A percentile compares a stretch with the other conserved stretches of the same genome.
phyloP scores from a whole-genome alignment of 129 eudicot genomes.

The sunflower (Helianthus annuus) region DNA sequence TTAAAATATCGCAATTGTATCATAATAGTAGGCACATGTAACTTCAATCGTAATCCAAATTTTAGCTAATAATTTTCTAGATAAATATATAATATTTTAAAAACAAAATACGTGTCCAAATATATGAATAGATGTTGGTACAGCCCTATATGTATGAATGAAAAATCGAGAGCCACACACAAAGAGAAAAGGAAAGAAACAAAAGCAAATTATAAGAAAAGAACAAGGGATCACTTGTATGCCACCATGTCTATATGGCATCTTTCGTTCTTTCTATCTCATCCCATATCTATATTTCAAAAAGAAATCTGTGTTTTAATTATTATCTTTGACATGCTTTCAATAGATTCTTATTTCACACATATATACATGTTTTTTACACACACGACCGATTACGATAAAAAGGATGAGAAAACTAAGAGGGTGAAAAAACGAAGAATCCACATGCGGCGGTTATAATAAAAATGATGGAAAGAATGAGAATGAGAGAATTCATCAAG shows the following conservation, averaged over 20 bases:
- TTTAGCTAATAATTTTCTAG: not conserved
- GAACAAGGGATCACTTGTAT: constrained; percentile 28
- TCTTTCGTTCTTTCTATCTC: not conserved
- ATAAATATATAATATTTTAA: not conserved
- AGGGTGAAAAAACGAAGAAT: no score
- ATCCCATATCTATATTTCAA: not conserved
- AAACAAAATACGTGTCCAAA: constrained; percentile 16
- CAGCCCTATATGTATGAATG: not conserved
- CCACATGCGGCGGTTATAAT: no score
- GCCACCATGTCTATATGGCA: constrained; percentile 12
- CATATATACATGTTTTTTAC: no score
- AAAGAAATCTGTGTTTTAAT: constrained; percentile 1
- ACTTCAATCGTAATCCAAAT: not conserved
- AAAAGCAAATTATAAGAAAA: constrained; percentile 30
- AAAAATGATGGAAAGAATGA: no score
- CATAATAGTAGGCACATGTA: constrained; percentile 10
- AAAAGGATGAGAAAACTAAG: no score
- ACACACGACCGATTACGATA: no score
- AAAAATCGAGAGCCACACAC: constrained; percentile 22
- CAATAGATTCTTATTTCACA: not conserved
- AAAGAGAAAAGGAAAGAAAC: constrained; percentile 5
- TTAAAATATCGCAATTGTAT: not conserved
- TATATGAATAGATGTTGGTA: constrained; percentile 2
- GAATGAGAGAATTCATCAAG: no score
- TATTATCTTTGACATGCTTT: not conserved